Base-by-base conservation (phyloP, 2,329 filamentous ascomycete genomes). In the Colletotrichum tropicicola region DNA sequence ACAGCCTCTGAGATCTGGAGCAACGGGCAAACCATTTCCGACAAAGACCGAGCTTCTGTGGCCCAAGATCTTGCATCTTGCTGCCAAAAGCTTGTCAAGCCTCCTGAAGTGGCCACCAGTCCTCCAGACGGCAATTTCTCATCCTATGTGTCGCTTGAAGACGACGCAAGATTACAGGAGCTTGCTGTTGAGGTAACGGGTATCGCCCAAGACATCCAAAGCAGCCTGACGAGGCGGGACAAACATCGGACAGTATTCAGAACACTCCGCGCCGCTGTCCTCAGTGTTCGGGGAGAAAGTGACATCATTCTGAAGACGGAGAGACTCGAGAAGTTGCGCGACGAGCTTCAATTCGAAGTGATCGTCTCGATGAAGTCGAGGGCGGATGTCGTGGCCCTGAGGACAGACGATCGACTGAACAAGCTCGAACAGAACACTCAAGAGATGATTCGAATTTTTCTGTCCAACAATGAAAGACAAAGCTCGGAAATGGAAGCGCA, bases 1-100 rank as follows among this genome's bases (percentile, higher is more conserved):
- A 39, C 32, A 6, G 48, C 48, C 21, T 52, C 48, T 5, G 48
- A 52, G 15, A 52, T 52, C 15, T 27, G 48, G 13, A 25, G 19
- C 32, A 17, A 21, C 3, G 48, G 48, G 3, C 30, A 37, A 2
- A 12, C 48, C 5, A n/a, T 25, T 4, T 10, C 19, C 5, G 17
- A n/a, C 15, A 37, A 25, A 2, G 32, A 52, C 6, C 48, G 12
- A 2, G 32, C 13, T 9, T 13, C 13, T 2, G 32, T 37, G 4
- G 48, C 48, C 8, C 30, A 39, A 25, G 19, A 39, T 12, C 12
- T 52, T 5, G 3, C 23, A 13, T 37, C 32, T 17, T 17, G 15
- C 6, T 52, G 48, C 21, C 3, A 39, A 2, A 39, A 17, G 32
- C 12, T 52, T 10, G 5, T n/a, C 4, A 12, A 25, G n/a, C 6